Evolutionary conservation across 495 filamentous ascomycete species (phyloP).

Genomic region (Cercophora scortea): DNA sequence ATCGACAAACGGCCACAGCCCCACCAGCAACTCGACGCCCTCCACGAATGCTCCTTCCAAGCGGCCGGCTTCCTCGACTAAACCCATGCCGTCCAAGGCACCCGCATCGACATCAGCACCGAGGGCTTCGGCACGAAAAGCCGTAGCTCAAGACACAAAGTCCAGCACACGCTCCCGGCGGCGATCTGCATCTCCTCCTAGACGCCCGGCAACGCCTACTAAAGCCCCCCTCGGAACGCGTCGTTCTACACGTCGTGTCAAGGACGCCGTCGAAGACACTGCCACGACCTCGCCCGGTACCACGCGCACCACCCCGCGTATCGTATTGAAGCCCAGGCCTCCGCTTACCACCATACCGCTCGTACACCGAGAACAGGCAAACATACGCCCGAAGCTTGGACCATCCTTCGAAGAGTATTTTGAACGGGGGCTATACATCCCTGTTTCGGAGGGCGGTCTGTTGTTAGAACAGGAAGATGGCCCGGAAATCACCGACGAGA

Average conservation of each 20-base stretch:
- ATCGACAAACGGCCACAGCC: slow-evolving; percentile 11
- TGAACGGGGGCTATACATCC: slow-evolving; percentile 31
- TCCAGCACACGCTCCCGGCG: slow-evolving; percentile 22
- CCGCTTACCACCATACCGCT: slow-evolving; percentile 37
- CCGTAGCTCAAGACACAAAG: slow-evolving; percentile 13
- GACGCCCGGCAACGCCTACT: slow-evolving; percentile 22
- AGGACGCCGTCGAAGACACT: slow-evolving; percentile 20
- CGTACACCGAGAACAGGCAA: slow-evolving; percentile 46
- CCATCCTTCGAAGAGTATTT: slow-evolving; percentile 48
- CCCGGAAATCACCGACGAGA: slow-evolving; percentile 41
- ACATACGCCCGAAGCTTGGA: slow-evolving; percentile 35
- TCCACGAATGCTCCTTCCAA: slow-evolving; percentile 6
- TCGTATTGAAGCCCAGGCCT: slow-evolving; percentile 34
- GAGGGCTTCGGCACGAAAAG: slow-evolving; percentile 14
- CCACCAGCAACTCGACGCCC: slow-evolving; percentile 6
- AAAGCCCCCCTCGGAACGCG: slow-evolving; percentile 30
- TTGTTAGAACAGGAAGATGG: slow-evolving; percentile 45
- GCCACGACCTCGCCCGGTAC: slow-evolving; percentile 12
- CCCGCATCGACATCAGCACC: slow-evolving; percentile 5
- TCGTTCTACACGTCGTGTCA: slow-evolving; percentile 26
- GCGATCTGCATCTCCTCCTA: slow-evolving; percentile 27
- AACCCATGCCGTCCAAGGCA: slow-evolving; percentile 8
- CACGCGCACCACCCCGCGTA: slow-evolving; percentile 26
- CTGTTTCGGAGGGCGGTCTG: slow-evolving; percentile 43
- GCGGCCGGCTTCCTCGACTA: slow-evolving; percentile 11